A percentile compares a stretch with the other conserved stretches of the same genome.
These are phyloP conservation scores for Annulohypoxylon bovei DNA, from an alignment of 495 filamentous ascomycete species.

Conservation along the genomic window DNA sequence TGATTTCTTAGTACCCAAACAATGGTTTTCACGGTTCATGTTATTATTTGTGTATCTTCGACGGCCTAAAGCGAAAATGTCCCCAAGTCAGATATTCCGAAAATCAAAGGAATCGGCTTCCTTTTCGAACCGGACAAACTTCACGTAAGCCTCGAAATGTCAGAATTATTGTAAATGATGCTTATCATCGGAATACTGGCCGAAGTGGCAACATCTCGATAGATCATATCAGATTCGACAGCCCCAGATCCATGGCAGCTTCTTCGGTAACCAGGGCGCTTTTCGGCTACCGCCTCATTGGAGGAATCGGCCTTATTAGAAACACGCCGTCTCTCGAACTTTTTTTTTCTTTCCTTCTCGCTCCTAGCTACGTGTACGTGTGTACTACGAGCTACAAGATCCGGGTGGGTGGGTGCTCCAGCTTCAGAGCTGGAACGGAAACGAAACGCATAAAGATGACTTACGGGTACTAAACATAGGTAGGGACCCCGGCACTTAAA, in stretches of 20 bases:
- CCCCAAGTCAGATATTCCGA: not conserved
- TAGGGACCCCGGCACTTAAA: not conserved
- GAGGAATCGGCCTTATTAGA: conserved; percentile 9
- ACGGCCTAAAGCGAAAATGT: not conserved
- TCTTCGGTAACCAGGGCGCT: conserved; percentile 9
- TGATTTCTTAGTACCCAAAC: conserved; percentile 27
- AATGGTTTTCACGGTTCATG: not conserved
- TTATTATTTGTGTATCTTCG: not conserved
- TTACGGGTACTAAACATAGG: conserved; percentile 5
- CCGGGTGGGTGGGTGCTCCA: conserved; percentile 5
- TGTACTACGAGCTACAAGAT: conserved; percentile 13
- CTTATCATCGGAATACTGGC: not conserved
- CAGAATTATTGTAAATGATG: not conserved
- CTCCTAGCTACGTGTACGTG: not conserved
- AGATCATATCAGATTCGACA: conserved; percentile 1
- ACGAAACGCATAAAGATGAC: conserved; percentile 39
- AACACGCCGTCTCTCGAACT: conserved; percentile 1
- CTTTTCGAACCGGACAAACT: not conserved
- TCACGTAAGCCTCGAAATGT: not conserved
- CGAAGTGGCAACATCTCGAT: not conserved
- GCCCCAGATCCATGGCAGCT: not conserved
- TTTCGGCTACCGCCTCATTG: conserved; percentile 16
- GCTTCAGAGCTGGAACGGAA: conserved; percentile 23
- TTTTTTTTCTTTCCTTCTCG: not conserved
- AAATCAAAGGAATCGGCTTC: not conserved